Evolutionary conservation across 208 protist species (phyloP), one percentile per base, ranked within the genome.

Genomic region (Acanthamoeba lenticulata): DNA sequence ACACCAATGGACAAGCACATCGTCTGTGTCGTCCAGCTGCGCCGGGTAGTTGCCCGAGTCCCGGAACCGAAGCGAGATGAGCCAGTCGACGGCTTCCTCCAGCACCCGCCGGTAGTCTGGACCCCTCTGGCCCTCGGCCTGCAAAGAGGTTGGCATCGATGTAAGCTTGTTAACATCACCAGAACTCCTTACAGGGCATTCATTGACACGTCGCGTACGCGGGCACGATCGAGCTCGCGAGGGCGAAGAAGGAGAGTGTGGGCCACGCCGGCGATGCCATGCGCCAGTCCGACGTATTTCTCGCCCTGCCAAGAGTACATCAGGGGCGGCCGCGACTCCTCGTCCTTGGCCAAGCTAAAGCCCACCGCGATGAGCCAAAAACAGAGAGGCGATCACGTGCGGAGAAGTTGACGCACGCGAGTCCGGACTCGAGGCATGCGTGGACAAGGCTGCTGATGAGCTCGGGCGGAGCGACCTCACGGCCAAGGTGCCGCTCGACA

Each of bases 261-360:
- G 13, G 72, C 15, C 9, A 91, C 36, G 36, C 85, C 85, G 4
- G 85, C 85, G 17, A 91, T 91, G 42, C 85, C 85, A 62, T 91
- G 85, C 24, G 52, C 85, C 6, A 91, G 44, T 2, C 55, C 85
- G 29, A 91, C 17, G 15, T 91, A 91, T 55, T 91, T 72, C 9
- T 72, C 57, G 52, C 85, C 85, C 36, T 91, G 6, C 85, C 85
- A 91, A 5, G 85, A 9, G 40, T 91, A 91, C 85, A 91, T 91
- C 36, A 91, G 38, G 2, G 85, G 85, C 85, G 85, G 85, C 13
- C 21, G 45, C 13, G 38, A 32, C 15, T 0, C 42, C 36, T 88
- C 77, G n/a, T 29, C 7, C 45, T 88, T 57, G 4, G 77, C 77
- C 1, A 24, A n/a, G 3, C 77, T 88, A 44, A 6, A 2, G 13